Evolutionary conservation across 2,329 filamentous ascomycete species (phyloP), one percentile per base, ranked within the genome.

Genomic region (Aspergillus phoenicis): DNA sequence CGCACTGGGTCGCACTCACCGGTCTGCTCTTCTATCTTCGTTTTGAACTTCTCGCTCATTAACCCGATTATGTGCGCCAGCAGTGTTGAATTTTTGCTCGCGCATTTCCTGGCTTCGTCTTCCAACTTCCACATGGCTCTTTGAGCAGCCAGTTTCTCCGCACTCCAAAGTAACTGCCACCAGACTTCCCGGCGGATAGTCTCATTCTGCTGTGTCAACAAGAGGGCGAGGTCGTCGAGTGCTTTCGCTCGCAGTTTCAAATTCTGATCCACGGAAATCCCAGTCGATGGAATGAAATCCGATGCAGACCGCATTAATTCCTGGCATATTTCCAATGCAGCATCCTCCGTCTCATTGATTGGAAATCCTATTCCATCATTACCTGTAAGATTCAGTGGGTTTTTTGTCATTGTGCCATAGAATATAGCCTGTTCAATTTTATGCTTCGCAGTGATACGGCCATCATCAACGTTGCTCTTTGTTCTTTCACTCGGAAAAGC

Each of bases 391-490:
- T 93, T 88, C n/a, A 99, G 79, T n/a, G 94, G 90, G 69, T 93
- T 98, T 70, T 91, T 87, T 63, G 89, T 84, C 72, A 91, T 87
- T 52, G 87, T 87, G 2, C 93, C 93, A 73, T 92, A 98, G 77
- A 97, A 98, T 1, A 98, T 90, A 2, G 93, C 93, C 78, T 99
- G 93, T 72, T 97, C 92, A 43, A 99, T 84, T 77, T 95, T 97
- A 77, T 88, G 91, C 77, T 92, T 95, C 6, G 91, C 90, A 1
- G 91, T 93, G 15, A 96, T 85, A 66, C 79, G 79, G 13, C 65
- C 65, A 60, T 74, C 73, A 47, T 80, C 78, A 49, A 74, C 68
- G 8, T 73, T 87, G 26, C 89, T 80, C 15, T 85, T 81, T 26
- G 66, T 66, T 33, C 70, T 64, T 33, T 67, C 64, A 41, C 65